A percentile compares a stretch with the other conserved stretches of the same genome.
Conservation (phyloP, 2,329 filamentous ascomycete species). For the Fusarium robinianum region DNA sequence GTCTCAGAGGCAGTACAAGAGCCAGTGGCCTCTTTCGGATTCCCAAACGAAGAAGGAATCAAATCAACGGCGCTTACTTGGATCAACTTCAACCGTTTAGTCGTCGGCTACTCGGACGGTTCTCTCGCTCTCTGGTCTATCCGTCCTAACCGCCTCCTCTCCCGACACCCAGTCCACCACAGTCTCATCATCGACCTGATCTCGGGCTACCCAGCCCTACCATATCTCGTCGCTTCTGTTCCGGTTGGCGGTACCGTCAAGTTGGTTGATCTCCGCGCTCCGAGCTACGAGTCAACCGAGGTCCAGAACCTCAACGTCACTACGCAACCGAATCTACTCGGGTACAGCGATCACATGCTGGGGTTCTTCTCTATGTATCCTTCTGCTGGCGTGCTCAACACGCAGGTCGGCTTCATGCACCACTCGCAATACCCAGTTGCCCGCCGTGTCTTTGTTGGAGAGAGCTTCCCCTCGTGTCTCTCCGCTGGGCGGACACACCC, state of each 20-base stretch:
- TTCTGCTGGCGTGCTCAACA: conserved; percentile 57
- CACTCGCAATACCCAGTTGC: conserved; percentile 57
- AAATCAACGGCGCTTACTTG: conserved; percentile 59
- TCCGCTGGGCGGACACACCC: conserved; percentile 57
- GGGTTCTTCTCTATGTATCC: conserved; percentile 59
- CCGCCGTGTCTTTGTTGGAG: conserved; percentile 56
- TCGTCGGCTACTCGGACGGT: conserved; percentile 60
- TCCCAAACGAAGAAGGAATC: conserved; percentile 53
- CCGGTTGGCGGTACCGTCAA: conserved; percentile 59
- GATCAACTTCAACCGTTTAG: conserved; percentile 59
- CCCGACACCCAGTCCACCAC: conserved; percentile 58
- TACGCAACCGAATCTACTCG: conserved; percentile 58
- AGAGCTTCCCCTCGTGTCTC: conserved; percentile 56
- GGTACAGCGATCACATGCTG: conserved; percentile 60
- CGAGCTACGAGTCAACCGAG: conserved; percentile 58
- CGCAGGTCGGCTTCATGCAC: conserved; percentile 58
- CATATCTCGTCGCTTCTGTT: conserved; percentile 58
- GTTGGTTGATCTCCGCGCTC: conserved; percentile 57
- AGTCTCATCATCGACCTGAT: conserved; percentile 59
- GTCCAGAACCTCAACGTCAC: conserved; percentile 55
- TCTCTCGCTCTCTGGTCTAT: conserved; percentile 62
- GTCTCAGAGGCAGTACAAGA: conserved; percentile 50
- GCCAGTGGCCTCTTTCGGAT: conserved; percentile 50
- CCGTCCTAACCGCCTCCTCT: conserved; percentile 52
- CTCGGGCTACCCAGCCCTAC: conserved; percentile 60